Conservation (phyloP, 108 stramenopile species). For the Skeletonema potamos region DNA sequence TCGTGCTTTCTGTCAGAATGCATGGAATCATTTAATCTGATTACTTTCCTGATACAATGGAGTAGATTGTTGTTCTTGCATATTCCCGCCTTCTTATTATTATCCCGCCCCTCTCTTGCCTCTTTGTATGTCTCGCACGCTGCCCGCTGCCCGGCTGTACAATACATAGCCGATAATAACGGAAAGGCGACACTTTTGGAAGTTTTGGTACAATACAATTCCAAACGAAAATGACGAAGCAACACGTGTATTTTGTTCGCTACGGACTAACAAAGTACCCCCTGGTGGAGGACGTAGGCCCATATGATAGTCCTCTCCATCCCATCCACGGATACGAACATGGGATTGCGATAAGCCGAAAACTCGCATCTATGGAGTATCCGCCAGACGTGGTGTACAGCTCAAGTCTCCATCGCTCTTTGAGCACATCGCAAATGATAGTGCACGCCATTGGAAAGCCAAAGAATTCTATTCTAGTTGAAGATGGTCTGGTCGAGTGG, state of each 20-base stretch:
- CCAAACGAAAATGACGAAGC: slow-evolving; percentile 20
- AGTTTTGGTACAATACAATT: too few species aligned
- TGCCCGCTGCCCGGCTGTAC: too few species aligned
- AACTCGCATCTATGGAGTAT: slow-evolving; percentile 31
- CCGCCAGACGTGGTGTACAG: slow-evolving; percentile 57
- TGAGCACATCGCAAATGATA: slow-evolving; percentile 68
- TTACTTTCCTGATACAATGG: too few species aligned
- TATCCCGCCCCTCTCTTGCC: too few species aligned
- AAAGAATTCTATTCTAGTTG: slow-evolving; percentile 44
- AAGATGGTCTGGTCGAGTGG: slow-evolving; percentile 79
- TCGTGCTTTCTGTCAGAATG: too few species aligned
- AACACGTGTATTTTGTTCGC: slow-evolving; percentile 37
- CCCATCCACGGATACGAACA: slow-evolving; percentile 66
- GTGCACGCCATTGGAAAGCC: slow-evolving; percentile 40
- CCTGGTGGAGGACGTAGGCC: slow-evolving; percentile 56
- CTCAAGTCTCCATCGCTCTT: slow-evolving; percentile 57
- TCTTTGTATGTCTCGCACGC: too few species aligned
- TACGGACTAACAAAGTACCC: slow-evolving; percentile 69
- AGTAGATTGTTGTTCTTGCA: too few species aligned
- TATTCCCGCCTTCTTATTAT: too few species aligned
- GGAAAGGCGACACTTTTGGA: too few species aligned
- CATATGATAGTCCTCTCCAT: slow-evolving; percentile 64
- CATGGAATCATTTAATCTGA: too few species aligned
- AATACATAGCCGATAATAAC: too few species aligned
- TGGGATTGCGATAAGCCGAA: slow-evolving; percentile 55